Evolutionary conservation across 192 early-diverging fungal species (phyloP).

Genomic region (Pecoramyces ruminantium): DNA sequence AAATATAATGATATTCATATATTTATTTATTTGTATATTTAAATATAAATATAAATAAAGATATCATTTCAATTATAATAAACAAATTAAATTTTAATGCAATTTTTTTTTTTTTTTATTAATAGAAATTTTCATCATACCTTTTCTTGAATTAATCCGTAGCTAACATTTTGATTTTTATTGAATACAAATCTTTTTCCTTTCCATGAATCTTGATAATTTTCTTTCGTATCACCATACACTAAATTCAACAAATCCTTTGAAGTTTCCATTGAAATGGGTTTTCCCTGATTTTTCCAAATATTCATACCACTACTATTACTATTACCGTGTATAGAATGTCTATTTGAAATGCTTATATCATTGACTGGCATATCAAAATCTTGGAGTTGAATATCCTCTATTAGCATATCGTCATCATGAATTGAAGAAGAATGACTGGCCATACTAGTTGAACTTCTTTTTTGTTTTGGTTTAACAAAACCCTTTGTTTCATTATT

Average conservation of each 20-base stretch:
- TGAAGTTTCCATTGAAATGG: neutral
- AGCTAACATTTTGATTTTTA: slow-evolving; percentile 7
- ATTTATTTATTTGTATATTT: too few species aligned
- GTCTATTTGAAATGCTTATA: neutral
- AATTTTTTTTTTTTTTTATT: too few species aligned
- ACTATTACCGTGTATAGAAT: neutral
- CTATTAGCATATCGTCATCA: neutral
- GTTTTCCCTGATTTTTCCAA: neutral
- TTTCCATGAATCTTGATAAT: slow-evolving; percentile 9
- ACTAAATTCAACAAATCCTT: neutral
- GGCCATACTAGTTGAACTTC: too few species aligned
- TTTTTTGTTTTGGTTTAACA: too few species aligned
- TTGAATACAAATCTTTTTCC: slow-evolving; percentile 22
- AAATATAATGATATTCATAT: too few species aligned
- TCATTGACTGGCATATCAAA: neutral
- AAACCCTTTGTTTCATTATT: neutral
- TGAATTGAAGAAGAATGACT: neutral
- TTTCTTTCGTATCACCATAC: neutral
- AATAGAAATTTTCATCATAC: too few species aligned
- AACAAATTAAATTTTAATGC: too few species aligned
- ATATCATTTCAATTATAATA: too few species aligned
- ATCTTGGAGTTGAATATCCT: neutral
- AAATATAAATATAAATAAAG: too few species aligned
- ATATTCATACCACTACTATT: neutral
- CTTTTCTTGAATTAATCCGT: slow-evolving; percentile 28